Base-by-base conservation (phyloP, 2,329 filamentous ascomycete genomes). In the Lachnellula cervina region DNA sequence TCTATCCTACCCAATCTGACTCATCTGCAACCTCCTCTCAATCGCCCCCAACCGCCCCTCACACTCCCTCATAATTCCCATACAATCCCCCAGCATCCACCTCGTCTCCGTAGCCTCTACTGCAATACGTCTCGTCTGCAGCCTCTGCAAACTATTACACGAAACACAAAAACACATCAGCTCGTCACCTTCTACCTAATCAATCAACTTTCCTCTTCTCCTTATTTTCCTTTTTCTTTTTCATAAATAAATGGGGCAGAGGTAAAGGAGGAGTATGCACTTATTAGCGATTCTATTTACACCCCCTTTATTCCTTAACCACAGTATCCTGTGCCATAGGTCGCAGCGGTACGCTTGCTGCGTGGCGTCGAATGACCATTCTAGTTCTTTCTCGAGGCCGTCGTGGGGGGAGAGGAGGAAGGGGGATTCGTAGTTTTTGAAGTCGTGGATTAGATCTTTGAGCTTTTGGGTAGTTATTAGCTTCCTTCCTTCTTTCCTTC, bases 351-450 rank as follows among this genome's bases (percentile, higher is more conserved):
- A 65, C 43, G 54, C 49, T 25, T 60, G 55, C 42, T 64, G 60
- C 21, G 63, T 65, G 8, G 61, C 58, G 59, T 65, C 59, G 52
- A 59, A 65, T n/a, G 56, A 60, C 63, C 63, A 65, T 32, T 65
- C 63, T 28, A 65, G 45, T 21, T 64, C 62, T 49, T 62, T 65
- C 54, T 65, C 63, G 23, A 42, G 56, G 0, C 62, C 63, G 17
- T 52, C 44, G 45, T 64, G 62, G 1, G 52, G 51, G 2, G 56
- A 50, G 4, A 60, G 47, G 4, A 64, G 43, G 34, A 63, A 65
- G 0, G 57, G 58, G 1, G 13, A 4, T 37, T 63, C 62, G 38
- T 59, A 62, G 19, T 38, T 35, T 45, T 64, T 64, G 55, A 65
- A 65, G 6, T 61, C 58, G 13, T 51, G n/a, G 16, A 65, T 64